Evolutionary conservation across 768 basidiomycete species (phyloP), one percentile per base, ranked within the genome.

Genomic region (Pulveroboletus sp.): DNA sequence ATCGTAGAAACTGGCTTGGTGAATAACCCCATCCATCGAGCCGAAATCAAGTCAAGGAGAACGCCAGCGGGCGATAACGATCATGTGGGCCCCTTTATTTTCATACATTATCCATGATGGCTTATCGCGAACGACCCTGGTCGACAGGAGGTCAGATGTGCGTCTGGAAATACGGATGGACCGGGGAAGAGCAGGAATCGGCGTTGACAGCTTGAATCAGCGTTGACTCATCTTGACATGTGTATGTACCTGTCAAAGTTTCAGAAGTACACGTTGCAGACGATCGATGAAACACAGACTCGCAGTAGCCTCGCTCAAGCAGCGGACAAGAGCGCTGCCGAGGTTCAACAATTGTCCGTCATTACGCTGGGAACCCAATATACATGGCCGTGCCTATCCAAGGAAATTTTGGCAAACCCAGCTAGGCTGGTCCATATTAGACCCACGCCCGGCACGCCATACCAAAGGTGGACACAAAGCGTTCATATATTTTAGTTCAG

Each of bases 401-500:
- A 49, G 52, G 47, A 1, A 58, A 55, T 42, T 45, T 21, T 43
- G 49, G 57, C 21, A 58, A 55, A 50, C 43, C 37, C 33, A 43
- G 43, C 40, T 19, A 6, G 17, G 39, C 24, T 6, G n/a, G 17
- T n/a, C 24, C 24, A 36, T 23, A 36, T 34, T n/a, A 40, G 17
- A 40, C 32, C 23, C n/a, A 17, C 9, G 37, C 29, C 14, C 43
- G n/a, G n/a, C 34, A 40, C 27, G 14, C 43, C 24, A 57, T 50
- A 24, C 58, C 58, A 60, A 60, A 61, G 40, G 16, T 11, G 57
- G 49, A n/a, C 29, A 49, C 37, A 36, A 50, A 19, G 23, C n/a
- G 20, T 36, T 36, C 39, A 43, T 43, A 47, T 19, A 36, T 45
- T 38, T 14, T 19, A 40, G 39, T 11, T 43, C 43, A 49, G 24